Base-by-base conservation (phyloP, 768 basidiomycete genomes). In the Pilatotrama ljubarskyi region DNA sequence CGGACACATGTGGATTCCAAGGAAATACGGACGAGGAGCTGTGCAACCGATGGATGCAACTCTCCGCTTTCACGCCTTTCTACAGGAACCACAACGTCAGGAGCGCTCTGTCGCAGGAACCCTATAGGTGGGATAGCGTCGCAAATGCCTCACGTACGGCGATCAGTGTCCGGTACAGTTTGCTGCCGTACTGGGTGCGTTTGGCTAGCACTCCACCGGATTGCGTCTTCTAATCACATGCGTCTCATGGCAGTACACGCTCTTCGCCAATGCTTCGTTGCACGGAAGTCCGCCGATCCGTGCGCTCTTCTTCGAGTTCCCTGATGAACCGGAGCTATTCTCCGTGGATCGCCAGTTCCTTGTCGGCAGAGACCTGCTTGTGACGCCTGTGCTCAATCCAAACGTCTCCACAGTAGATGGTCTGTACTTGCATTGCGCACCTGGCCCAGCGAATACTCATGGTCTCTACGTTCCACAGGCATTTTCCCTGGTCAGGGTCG, bases 41-140 rank as follows among this genome's bases (percentile, higher is more conserved):
- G 10, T 90, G 89, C 73, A 86, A 85, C 62, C 82, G 91, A 17
- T 93, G 91, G 91, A 91, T 90, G 90, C 85, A 88, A 70, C 80
- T 92, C n/a, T 79, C 87, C 3, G 91, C 90, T 1, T 93, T 93
- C 70, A 81, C 81, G 25, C 91, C 91, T 5, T 93, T 93, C 78
- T 91, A 84, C 71, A 78, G 91, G 51, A 93, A 93, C 70, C 91
- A 93, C 70, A 90, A 90, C 62, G 72, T 78, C 32, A 76, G 75
- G 53, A 83, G 83, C 22, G 86, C 88, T 5, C 76, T 90, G 26
- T 74, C 84, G n/a, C 91, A 92, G 70, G 90, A 92, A 67, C 89
- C 90, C 2, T 93, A 87, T 65, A 77, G 83, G 41, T 93, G 91
- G 90, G 87, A 89, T 55, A 87, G 84, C 52, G 91, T 92, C 14